These are phyloP conservation scores for Rhizopogon vesiculosus DNA, from an alignment of 768 basidiomycete genomes.

Conservation along the genomic window DNA sequence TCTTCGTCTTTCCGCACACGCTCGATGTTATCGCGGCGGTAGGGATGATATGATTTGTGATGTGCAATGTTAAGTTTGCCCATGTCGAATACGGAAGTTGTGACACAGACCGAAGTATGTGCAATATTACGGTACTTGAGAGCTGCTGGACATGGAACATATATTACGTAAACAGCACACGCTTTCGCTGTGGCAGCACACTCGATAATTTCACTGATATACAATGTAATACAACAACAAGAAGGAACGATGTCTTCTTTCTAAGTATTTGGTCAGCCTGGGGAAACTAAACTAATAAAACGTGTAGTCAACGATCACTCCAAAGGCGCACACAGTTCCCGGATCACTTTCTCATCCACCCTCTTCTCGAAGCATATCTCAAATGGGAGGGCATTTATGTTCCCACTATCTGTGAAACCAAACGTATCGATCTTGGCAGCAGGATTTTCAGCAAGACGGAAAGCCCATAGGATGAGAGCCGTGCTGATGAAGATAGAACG, in stretches of 20 bases:
- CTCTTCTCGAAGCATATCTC: constrained; percentile 48
- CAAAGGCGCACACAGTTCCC: background rate
- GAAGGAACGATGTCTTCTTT: too few relatives aligned
- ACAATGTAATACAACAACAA: too few relatives aligned
- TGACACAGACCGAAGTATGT: background rate
- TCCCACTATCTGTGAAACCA: constrained; percentile 56
- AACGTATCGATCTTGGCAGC: constrained; percentile 51
- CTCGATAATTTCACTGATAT: too few relatives aligned
- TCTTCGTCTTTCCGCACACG: constrained; percentile 79
- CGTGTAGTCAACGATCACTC: background rate
- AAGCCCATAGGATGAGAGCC: constrained; percentile 59
- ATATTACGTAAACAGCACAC: too few relatives aligned
- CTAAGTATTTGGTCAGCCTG: too few relatives aligned
- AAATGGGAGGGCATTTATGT: constrained; percentile 55
- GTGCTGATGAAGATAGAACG: constrained; percentile 58
- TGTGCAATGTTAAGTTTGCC: constrained; percentile 87
- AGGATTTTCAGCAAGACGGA: constrained; percentile 45
- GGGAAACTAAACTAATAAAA: too few relatives aligned
- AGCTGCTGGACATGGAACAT: too few relatives aligned
- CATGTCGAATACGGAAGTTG: constrained; percentile 35
- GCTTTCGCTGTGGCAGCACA: too few relatives aligned
- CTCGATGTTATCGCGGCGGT: constrained; percentile 80
- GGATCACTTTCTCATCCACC: constrained; percentile 5
- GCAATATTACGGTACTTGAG: too few relatives aligned
- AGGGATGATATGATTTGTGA: constrained; percentile 89